Base-by-base conservation (phyloP, 441 rosid species). In the Biscutella laevigata region DNA sequence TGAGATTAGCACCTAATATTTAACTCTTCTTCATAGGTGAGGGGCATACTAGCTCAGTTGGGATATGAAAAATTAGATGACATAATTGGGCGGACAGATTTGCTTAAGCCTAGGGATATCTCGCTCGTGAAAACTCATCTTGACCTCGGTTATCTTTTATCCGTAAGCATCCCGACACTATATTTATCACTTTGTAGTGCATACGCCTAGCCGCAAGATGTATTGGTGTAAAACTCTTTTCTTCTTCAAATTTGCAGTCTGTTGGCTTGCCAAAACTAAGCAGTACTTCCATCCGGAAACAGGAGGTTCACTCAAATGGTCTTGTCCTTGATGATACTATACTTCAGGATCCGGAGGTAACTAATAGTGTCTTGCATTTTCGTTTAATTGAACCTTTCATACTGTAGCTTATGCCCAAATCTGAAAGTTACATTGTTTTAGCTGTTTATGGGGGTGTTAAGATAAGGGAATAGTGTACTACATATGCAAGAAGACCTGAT, bases 101-200 rank as follows among this genome's bases (percentile, higher is more conserved):
- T 92, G 59, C 73, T 92, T 36, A 79, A 69, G 60, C 84, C 75
- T 21, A 86, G 96, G 29, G 98, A 88, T 71, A 82, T 92, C 70
- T 92, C 98, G 13, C 78, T 92, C 22, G 94, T 86, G 73, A 92
- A 92, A 75, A 88, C 98, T 37, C 98, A 88, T 73, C 89, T 88
- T 72, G 94, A 92, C 66, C 94, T 92, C 62, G 66, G 71, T 71
- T 92, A 80, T 67, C 69, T 92, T 51, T 67, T 82, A 65, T 77
- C 82, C 43, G 96, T 92, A 74, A 57, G 95, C 72, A 53, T 41
- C 60, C 37, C 9, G 8, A 4, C 43, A 51, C 11, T 33, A 8
- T 41, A 36, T 56, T 42, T 40, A 41, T 27, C 35, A 25, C 58
- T 57, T 30, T 42, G 8, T 28, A 14, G 53, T 57, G 45, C 15